phyloP scores from a whole-genome alignment of 2,329 filamentous ascomycete species.

The Apiospora phragmitis region DNA sequence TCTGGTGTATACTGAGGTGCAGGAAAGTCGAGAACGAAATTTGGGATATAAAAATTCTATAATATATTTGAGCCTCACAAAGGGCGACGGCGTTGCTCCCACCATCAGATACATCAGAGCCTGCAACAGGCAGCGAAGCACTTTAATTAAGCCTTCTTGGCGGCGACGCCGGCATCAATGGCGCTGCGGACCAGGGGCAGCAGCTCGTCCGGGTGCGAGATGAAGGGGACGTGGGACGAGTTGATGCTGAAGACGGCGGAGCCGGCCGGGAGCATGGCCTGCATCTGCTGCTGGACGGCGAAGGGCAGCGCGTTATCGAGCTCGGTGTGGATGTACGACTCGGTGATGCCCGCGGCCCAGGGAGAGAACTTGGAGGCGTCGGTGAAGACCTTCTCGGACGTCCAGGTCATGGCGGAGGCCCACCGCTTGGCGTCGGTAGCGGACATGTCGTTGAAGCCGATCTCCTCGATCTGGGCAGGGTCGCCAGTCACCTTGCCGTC shows the following conservation, averaged over 20 bases:
- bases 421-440: neutral
- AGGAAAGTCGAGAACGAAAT: neutral
- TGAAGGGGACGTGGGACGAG: slow-evolving; percentile 10
- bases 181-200: slow-evolving; percentile 1
- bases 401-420: slow-evolving; percentile 11
- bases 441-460: slow-evolving; percentile 13
- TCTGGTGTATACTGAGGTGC: neutral
- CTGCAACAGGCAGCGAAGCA: neutral
- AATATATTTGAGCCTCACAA: no score
- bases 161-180: neutral
- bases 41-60: no score
- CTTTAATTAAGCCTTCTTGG: neutral
- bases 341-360: slow-evolving; percentile 7
- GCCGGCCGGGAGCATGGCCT: slow-evolving; percentile 12
- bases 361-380: slow-evolving; percentile 11
- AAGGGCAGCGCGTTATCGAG: slow-evolving; percentile 8
- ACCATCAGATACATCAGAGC: neutral
- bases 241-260: slow-evolving; percentile 12
- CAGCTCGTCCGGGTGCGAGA: slow-evolving; percentile 7
- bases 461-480: neutral
- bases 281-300: slow-evolving; percentile 10
- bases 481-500: slow-evolving; percentile 1
- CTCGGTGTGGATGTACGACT: slow-evolving; percentile 13
- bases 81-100: no score
- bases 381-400: slow-evolving; percentile 13